Conservation (phyloP, 495 filamentous ascomycete genomes). For the Aspergillus homomorphus region DNA sequence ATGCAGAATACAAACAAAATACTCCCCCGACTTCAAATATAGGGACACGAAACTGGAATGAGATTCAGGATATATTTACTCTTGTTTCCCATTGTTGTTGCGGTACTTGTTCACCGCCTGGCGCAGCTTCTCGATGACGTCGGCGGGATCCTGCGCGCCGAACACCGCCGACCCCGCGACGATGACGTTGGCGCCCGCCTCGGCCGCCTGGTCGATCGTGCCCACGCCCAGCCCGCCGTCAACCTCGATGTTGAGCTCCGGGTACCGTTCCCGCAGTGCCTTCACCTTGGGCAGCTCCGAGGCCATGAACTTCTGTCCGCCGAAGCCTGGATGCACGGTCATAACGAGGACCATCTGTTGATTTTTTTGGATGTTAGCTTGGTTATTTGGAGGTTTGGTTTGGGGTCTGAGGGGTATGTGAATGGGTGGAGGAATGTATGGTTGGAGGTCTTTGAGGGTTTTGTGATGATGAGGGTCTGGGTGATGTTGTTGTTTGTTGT, state of each 20-base stretch:
- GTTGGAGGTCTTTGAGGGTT: no score
- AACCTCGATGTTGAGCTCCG: conserved; percentile 92
- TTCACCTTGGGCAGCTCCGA: conserved; percentile 90
- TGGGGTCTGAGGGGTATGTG: not conserved
- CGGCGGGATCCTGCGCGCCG: conserved; percentile 79
- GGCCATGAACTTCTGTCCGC: conserved; percentile 97
- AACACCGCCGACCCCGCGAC: conserved; percentile 97
- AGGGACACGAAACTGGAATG: no score
- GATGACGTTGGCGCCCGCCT: conserved; percentile 96
- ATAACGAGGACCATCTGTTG: conserved; percentile 94
- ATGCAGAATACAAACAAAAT: no score
- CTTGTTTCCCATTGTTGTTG: no score
- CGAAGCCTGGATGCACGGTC: conserved; percentile 97
- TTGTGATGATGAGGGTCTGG: not conserved
- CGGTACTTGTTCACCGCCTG: conserved; percentile 66
- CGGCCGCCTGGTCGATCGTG: conserved; percentile 91
- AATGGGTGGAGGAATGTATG: no score
- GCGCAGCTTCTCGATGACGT: conserved; percentile 77
- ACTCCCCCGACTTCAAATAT: no score
- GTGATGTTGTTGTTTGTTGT: not conserved
- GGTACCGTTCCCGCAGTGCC: conserved; percentile 78
- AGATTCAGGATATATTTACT: not conserved
- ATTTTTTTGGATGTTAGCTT: conserved; percentile 1
- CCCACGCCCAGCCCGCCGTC: conserved; percentile 85
- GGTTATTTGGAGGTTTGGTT: conserved; percentile 5